Base-by-base conservation (phyloP, 345 rosid species). In the Citrus inodora region DNA sequence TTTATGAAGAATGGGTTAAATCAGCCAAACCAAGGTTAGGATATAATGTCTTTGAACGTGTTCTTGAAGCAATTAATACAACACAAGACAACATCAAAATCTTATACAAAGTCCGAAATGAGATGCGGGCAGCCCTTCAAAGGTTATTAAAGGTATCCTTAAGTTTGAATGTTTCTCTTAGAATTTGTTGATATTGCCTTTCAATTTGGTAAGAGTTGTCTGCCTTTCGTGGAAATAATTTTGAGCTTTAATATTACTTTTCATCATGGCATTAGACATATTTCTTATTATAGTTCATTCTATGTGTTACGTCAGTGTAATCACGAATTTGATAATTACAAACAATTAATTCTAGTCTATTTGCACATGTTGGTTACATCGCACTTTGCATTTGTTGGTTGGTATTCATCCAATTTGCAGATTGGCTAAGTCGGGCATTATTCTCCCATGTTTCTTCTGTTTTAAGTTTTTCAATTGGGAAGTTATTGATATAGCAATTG, bases 1-100 rank as follows among this genome's bases (percentile, higher is more conserved):
- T 90, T 85, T 88, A 95, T 82, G 96, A 91, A 87, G 98, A 91
- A 77, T 95, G 98, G 98, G 85, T 91, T 73, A 84, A 82, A 74
- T 85, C 94, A 59, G 92, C 88, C 83, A 90, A 90, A 82, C 97
- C 97, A 60, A 89, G 82, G 77, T 81, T 93, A 67, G 97, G 91
- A 76, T 82, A 90, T 84, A 85, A 80, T 82, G 84, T 88, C 48
- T 88, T 90, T 82, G 79, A 74, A 80, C 78, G 55, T 79, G 91
- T 93, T 82, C 84, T 62, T 55, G 80, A 85, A 75, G 92, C 98
- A 71, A 82, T 92, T 42, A 87, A 88, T 69, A 82, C 88, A 59
- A 84, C 83, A 58, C 58, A 82, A 28, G 92, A 90, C 68, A 86
- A 88, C 76, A 64, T 89, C 62, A 92, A 90, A 88, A 79, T 73